Conservation (phyloP, 306 rosid species). For the Carpinus fangiana region DNA sequence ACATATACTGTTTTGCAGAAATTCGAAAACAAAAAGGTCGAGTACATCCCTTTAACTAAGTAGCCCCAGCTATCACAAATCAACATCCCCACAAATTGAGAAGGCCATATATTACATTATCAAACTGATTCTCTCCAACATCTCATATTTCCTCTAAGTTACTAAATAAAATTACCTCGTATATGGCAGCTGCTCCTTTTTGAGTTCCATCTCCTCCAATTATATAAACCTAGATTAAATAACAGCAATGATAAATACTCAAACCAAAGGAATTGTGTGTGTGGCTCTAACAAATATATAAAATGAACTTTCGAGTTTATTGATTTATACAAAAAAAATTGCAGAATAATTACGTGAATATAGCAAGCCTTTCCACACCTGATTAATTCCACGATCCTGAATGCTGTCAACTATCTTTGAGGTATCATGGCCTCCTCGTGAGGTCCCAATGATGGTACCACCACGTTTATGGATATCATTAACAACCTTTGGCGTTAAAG, state of each 20-base stretch:
- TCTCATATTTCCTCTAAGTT: background rate
- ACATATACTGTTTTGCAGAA: background rate
- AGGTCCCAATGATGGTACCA: conserved; percentile 55
- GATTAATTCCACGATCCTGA: conserved; percentile 56
- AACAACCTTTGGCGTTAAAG: conserved; percentile 45
- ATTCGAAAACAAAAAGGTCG: background rate
- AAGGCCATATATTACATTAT: background rate
- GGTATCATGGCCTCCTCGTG: conserved; percentile 53
- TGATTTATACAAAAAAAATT: background rate
- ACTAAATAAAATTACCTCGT: conserved; percentile 31
- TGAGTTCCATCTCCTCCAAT: conserved; percentile 63
- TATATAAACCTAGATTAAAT: conserved; percentile 41
- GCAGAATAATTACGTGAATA: background rate
- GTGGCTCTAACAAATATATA: background rate
- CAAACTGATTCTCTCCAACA: background rate
- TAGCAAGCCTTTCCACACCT: conserved; percentile 18
- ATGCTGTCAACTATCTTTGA: conserved; percentile 55
- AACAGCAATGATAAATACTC: background rate
- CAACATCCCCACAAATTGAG: background rate
- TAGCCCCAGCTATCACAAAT: background rate
- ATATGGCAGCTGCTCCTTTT: conserved; percentile 47
- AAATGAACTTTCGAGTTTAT: background rate
- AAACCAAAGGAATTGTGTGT: background rate
- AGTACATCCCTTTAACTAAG: background rate
- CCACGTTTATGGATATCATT: conserved; percentile 57